Conservation (phyloP, 1,284 basidiomycete species). For the Retiboletus flavoniger region DNA sequence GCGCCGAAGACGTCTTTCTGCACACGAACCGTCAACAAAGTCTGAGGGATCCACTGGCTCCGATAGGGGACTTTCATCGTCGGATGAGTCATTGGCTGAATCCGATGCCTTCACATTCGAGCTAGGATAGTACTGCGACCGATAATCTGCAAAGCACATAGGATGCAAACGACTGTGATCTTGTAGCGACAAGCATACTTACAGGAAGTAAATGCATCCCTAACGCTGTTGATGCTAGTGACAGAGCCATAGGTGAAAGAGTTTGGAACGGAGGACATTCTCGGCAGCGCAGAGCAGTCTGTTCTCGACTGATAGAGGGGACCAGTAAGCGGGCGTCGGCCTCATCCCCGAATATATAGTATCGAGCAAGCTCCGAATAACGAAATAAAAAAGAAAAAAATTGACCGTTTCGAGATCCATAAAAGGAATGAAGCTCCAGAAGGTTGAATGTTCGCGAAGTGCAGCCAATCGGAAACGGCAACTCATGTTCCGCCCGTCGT, state of each 20-base stretch:
- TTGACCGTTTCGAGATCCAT: background rate
- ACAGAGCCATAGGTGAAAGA: conserved; percentile 52
- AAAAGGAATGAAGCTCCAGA: background rate
- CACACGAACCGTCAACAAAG: background rate
- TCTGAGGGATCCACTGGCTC: conserved; percentile 29
- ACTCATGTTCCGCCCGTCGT: conserved; percentile 10
- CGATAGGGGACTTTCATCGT: conserved; percentile 31
- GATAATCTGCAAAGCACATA: conserved; percentile 47
- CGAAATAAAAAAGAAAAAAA: background rate
- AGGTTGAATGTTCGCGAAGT: background rate
- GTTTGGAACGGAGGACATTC: conserved; percentile 44
- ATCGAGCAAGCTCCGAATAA: conserved; percentile 23
- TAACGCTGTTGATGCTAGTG: conserved; percentile 51
- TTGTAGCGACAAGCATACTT: conserved; percentile 36
- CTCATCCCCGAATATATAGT: conserved; percentile 3
- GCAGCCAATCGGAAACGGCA: conserved; percentile 13
- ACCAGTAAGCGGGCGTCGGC: background rate
- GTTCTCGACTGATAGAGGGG: background rate
- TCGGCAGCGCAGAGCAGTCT: background rate
- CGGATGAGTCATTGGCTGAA: conserved; percentile 36
- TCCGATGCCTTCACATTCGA: conserved; percentile 55
- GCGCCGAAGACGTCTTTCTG: background rate
- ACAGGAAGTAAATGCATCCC: conserved; percentile 52
- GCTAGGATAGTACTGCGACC: conserved; percentile 61
- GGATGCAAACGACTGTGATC: conserved; percentile 1